phyloP scores from a whole-genome alignment of 2,329 filamentous ascomycete species.

The Aureobasidium sp. region DNA sequence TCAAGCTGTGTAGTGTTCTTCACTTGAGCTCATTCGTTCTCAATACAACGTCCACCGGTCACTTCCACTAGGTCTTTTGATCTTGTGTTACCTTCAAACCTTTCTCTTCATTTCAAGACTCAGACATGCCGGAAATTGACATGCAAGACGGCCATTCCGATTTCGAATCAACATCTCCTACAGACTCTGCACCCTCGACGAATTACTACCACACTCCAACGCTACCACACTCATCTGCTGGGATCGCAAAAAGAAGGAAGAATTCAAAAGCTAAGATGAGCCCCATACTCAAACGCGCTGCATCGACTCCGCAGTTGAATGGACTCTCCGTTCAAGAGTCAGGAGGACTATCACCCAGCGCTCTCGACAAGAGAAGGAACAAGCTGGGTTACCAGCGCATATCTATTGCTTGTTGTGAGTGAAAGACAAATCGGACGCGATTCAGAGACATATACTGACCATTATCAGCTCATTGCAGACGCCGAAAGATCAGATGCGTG shows the following conservation, averaged over 20 bases:
- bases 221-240: neutral
- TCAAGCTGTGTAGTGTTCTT: neutral
- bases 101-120: neutral
- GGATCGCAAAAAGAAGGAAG: conserved; percentile 8
- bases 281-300: conserved; percentile 11
- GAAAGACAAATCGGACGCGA: neutral
- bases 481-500: conserved; percentile 88
- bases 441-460: conserved; percentile 13
- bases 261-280: conserved; percentile 10
- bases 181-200: neutral
- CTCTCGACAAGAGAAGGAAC: conserved; percentile 45
- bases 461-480: conserved; percentile 73
- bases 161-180: neutral
- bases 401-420: conserved; percentile 91
- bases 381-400: conserved; percentile 94
- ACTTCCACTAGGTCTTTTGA: neutral
- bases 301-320: conserved; percentile 8
- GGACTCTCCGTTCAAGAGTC: neutral
- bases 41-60: neutral
- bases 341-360: neutral
- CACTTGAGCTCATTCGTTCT: neutral
- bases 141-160: neutral
- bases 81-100: neutral
- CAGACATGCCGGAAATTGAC: neutral
- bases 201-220: neutral